A percentile compares a stretch with the other conserved stretches of the same genome.
phyloP scores from a whole-genome alignment of 495 filamentous ascomycete genomes.

The Penicillium herquei region DNA sequence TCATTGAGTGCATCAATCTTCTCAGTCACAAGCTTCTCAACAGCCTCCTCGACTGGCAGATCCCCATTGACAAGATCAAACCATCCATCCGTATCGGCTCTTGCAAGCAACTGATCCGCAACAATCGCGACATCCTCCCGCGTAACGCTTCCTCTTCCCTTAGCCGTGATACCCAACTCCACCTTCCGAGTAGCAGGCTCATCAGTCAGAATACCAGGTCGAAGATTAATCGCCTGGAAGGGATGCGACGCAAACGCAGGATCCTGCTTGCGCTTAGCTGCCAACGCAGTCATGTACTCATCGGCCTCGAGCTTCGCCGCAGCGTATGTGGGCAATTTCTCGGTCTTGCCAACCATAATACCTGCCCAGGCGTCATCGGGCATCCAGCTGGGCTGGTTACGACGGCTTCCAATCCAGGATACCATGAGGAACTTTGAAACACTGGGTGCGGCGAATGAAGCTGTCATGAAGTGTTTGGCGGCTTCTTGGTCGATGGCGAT shows the following conservation, averaged over 20 bases:
- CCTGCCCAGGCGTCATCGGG: slow-evolving; percentile 54
- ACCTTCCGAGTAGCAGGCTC: slow-evolving; percentile 59
- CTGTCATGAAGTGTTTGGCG: slow-evolving; percentile 67
- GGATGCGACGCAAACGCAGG: slow-evolving; percentile 31
- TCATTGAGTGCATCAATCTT: slow-evolving; percentile 65
- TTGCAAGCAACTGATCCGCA: slow-evolving; percentile 62
- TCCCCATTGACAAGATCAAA: slow-evolving; percentile 61
- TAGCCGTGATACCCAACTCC: slow-evolving; percentile 58
- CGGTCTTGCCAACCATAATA: slow-evolving; percentile 49
- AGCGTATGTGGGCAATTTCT: slow-evolving; percentile 61
- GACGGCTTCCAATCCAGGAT: slow-evolving; percentile 63
- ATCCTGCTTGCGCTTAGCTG: slow-evolving; percentile 44
- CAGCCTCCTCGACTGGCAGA: slow-evolving; percentile 57
- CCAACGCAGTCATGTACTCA: slow-evolving; percentile 62
- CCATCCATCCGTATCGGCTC: slow-evolving; percentile 58
- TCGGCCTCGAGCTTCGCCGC: slow-evolving; percentile 76
- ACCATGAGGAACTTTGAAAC: slow-evolving; percentile 75
- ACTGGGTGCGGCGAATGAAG: slow-evolving; percentile 53
- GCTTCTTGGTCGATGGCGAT: slow-evolving; percentile 66
- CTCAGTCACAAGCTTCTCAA: slow-evolving; percentile 61
- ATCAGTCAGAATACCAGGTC: slow-evolving; percentile 64
- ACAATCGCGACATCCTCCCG: slow-evolving; percentile 71
- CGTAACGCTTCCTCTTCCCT: slow-evolving; percentile 52
- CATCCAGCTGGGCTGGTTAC: slow-evolving; percentile 64
- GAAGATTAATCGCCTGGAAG: slow-evolving; percentile 65